Evolutionary conservation across 2,329 filamentous ascomycete species (phyloP), one percentile per base, ranked within the genome.

Genomic region (Orbilia blumenaviensis): DNA sequence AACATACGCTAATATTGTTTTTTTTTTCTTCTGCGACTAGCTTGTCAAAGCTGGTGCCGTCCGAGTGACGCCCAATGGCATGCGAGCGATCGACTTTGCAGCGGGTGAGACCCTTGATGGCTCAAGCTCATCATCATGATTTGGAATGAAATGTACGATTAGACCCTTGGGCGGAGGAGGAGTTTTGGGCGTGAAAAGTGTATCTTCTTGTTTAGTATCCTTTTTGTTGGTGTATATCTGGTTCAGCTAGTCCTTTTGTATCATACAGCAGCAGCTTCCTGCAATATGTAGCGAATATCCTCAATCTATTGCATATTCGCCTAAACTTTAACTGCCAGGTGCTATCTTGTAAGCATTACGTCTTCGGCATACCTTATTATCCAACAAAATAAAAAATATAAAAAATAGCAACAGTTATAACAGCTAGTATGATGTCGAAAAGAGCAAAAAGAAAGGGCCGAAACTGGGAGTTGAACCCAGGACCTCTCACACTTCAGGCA

Each of bases 31-130:
- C n/a, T n/a, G n/a, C n/a, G n/a, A n/a, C n/a, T 76, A 93, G 90
- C 89, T 99, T 78, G 93, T 98, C 29, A 92, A 97, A 89, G 93
- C 95, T 4, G 94, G 95, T 58, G 94, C 95, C 7, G 94, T 98
- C 10, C 92, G 89, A 68, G 90, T 98, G 61, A 93, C 92, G 0
- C 83, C 95, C 10, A 91, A 96, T 78, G 92, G 91, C 3, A 92
- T 98, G 82, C 87, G 90, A 79, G 93, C 93, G 5, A 82, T 79
- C 50, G 78, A 78, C 50, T 72, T 77, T 36, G 72, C 72, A 7
- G 72, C 64, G 23, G 72, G 72, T 8, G 72, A 76, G 25, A 76
- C 72, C 3, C 72, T 76, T 16, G 54, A 46, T 25, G 54, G 41
- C 18, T 23, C 52, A 21, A 27, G 41, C 18, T 25, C 32, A 18